Conservation (phyloP, 495 filamentous ascomycete species). For the Podospora pseudoanserina region DNA sequence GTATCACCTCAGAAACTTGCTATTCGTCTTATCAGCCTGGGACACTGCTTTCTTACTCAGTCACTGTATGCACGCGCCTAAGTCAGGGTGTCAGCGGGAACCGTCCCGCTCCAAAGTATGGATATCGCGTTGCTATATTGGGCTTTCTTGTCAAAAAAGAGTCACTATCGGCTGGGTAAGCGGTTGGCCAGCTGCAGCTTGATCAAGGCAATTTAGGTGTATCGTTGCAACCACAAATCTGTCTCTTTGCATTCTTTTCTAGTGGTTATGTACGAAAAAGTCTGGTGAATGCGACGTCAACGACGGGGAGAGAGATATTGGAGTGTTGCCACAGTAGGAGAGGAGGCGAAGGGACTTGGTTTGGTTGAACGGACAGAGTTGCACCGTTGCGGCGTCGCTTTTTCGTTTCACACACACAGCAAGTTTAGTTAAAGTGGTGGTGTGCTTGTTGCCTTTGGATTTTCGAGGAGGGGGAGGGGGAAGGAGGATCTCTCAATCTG, state of each 20-base stretch:
- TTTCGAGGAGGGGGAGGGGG: not conserved
- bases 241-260: not conserved
- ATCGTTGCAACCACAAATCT: not conserved
- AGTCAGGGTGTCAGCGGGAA: not conserved
- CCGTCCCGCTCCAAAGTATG: not conserved
- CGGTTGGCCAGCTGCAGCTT: not conserved
- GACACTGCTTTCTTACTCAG: not conserved
- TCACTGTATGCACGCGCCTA: not conserved
- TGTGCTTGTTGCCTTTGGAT: not conserved
- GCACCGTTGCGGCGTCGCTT: not conserved
- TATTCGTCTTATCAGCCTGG: not conserved
- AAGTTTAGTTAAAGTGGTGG: not conserved
- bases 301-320: not conserved
- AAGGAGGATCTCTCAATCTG: no score
- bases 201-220: not conserved
- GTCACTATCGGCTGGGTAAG: not conserved
- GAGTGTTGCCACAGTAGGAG: not conserved
- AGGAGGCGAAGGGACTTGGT: not conserved
- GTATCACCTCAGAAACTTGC: not conserved
- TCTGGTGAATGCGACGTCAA: not conserved
- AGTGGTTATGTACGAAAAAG: not conserved
- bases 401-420: not conserved
- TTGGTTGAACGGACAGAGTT: not conserved
- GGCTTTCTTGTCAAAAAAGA: not conserved
- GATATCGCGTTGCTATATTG: not conserved